phyloP scores from a whole-genome alignment of 192 early-diverging fungal species.

The Gamsiella multidivaricata region DNA sequence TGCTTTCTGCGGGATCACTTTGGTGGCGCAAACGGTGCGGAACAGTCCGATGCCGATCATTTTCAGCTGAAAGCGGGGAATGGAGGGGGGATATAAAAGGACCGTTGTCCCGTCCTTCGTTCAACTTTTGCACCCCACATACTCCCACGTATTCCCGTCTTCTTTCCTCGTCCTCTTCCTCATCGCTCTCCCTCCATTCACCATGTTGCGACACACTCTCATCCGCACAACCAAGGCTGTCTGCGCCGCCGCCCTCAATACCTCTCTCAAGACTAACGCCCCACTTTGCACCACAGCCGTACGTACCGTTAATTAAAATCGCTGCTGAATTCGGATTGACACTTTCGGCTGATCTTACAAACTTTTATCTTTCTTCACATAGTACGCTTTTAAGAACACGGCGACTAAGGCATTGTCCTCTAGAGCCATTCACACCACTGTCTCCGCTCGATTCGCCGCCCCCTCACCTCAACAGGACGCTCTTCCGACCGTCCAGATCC shows the following conservation, averaged over 20 bases:
- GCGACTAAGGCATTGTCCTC: no score
- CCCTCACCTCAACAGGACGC: neutral
- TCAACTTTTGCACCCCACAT: neutral
- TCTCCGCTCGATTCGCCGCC: neutral
- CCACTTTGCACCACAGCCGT: neutral
- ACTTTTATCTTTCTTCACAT: no score
- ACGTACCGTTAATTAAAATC: neutral
- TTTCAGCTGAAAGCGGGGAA: no score
- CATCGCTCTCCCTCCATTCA: neutral
- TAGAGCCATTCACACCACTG: conserved; percentile 20
- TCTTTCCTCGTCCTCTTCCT: neutral
- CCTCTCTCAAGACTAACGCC: neutral
- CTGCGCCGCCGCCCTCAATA: neutral
- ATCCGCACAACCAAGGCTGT: conserved; percentile 5
- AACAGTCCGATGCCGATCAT: no score
- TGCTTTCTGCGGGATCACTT: no score
- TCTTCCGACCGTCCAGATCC: conserved; percentile 5
- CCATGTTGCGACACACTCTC: conserved; percentile 26
- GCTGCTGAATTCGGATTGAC: neutral
- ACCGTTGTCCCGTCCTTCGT: neutral
- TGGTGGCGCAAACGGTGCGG: no score
- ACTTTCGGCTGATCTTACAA: no score
- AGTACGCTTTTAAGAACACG: no score
- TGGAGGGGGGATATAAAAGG: neutral
- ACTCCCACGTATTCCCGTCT: neutral